phyloP scores from a whole-genome alignment of 441 rosid species.

The Pelargonium fulgidum region DNA sequence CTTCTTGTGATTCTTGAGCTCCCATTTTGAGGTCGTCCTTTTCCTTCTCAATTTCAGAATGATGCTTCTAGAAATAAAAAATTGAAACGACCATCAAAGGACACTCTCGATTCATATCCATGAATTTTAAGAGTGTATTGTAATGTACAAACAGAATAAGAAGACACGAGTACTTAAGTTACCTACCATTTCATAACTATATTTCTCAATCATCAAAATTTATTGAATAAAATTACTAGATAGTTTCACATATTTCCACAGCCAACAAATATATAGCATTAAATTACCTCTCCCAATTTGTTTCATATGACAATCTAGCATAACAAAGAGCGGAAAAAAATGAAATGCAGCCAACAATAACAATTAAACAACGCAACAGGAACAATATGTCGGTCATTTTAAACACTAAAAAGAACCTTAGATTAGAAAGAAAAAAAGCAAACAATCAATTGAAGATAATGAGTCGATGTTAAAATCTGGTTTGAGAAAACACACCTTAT shows the following conservation, averaged over 20 bases:
- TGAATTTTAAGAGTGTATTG: neutral
- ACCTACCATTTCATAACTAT: constrained; percentile 4
- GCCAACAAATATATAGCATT: neutral
- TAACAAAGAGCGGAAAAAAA: neutral
- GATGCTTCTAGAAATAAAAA: constrained; percentile 34
- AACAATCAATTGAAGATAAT: no score
- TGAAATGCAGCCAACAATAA: neutral
- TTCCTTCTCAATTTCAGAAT: constrained; percentile 54
- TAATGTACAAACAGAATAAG: neutral
- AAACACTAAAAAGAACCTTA: no score
- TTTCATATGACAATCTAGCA: neutral
- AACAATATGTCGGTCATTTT: no score
- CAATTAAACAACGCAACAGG: no score
- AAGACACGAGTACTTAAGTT: neutral
- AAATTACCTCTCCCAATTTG: neutral
- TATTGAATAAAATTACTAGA: neutral
- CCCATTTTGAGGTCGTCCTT: constrained; percentile 25
- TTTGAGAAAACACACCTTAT: no score
- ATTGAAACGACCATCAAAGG: neutral
- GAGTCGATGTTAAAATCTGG: no score
- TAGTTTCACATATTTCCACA: neutral
- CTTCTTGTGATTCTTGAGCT: constrained; percentile 58
- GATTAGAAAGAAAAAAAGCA: no score
- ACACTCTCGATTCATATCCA: neutral
- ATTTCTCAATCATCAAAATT: neutral